phyloP scores from a whole-genome alignment of 208 protist genomes.

The Sergeia podlipaevii region DNA sequence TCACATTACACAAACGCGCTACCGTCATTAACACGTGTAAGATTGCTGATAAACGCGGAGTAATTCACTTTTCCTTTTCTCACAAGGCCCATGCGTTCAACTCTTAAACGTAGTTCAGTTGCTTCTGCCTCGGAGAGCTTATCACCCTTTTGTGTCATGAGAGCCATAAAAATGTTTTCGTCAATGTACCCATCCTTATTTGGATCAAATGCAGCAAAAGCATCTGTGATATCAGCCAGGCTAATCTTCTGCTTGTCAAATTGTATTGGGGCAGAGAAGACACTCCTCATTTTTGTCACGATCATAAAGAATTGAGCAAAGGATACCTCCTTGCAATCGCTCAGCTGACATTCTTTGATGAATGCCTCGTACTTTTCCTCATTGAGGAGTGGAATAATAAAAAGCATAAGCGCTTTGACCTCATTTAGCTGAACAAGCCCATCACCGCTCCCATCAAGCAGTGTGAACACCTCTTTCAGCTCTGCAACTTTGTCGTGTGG shows the following conservation, averaged over 20 bases:
- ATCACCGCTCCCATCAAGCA: slow-evolving; percentile 42
- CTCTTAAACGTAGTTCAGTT: slow-evolving; percentile 27
- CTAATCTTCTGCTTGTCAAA: neutral
- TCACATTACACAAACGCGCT: slow-evolving; percentile 9
- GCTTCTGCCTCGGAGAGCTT: slow-evolving; percentile 31
- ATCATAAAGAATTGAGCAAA: slow-evolving; percentile 68
- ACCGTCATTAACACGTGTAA: slow-evolving; percentile 14
- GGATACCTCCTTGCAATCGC: slow-evolving; percentile 28
- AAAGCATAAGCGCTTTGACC: slow-evolving; percentile 28
- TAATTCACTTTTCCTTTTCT: slow-evolving; percentile 52
- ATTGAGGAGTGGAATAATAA: slow-evolving; percentile 16
- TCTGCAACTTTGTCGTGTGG: slow-evolving; percentile 61
- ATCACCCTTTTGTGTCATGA: slow-evolving; percentile 50
- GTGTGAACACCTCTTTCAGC: slow-evolving; percentile 52
- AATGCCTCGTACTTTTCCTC: slow-evolving; percentile 27
- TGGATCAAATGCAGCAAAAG: slow-evolving; percentile 44
- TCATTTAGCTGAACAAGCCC: slow-evolving; percentile 26
- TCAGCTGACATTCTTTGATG: slow-evolving; percentile 24
- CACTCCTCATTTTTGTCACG: slow-evolving; percentile 15
- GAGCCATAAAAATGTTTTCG: slow-evolving; percentile 34
- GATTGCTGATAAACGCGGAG: slow-evolving; percentile 37
- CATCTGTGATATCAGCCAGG: slow-evolving; percentile 16
- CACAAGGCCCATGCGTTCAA: slow-evolving; percentile 36
- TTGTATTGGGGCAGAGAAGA: neutral
- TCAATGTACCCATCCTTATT: slow-evolving; percentile 45